These are phyloP conservation scores for Paecilomyces variotii DNA, from an alignment of 2,329 filamentous ascomycete genomes.

Conservation along the genomic window DNA sequence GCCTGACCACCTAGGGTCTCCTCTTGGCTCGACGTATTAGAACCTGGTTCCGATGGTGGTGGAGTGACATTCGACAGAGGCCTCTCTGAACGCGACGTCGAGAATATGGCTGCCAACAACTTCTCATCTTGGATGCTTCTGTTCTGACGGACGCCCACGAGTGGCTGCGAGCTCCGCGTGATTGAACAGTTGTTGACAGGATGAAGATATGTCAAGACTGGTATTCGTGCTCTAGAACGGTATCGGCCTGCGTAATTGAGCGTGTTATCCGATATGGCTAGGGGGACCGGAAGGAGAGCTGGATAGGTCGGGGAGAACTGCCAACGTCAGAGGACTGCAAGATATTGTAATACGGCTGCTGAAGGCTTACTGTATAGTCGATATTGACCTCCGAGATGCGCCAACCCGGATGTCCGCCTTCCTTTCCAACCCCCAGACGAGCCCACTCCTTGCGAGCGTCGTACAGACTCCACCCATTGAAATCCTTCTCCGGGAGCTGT, in stretches of 20 bases:
- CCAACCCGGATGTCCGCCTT: conserved; percentile 74
- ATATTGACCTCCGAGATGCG: conserved; percentile 82
- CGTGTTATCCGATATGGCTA: conserved; percentile 89
- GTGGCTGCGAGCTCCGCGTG: conserved; percentile 85
- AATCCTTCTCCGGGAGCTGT: conserved; percentile 60
- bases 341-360: conserved; percentile 1
- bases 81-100: conserved; percentile 51
- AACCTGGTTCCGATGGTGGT: conserved; percentile 34
- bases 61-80: conserved; percentile 33
- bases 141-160: conserved; percentile 77
- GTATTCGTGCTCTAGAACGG: conserved; percentile 81
- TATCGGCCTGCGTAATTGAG: conserved; percentile 88
- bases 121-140: conserved; percentile 94
- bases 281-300: conserved; percentile 72
- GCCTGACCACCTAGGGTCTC: conserved; percentile 36
- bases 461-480: conserved; percentile 79
- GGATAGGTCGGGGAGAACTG: conserved; percentile 90
- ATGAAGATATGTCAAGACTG: conserved; percentile 87
- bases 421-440: conserved; percentile 77
- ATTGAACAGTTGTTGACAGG: conserved; percentile 95
- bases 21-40: conserved; percentile 43
- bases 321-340: conserved; percentile 14
- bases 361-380: conserved; percentile 58
- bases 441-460: conserved; percentile 78
- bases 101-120: conserved; percentile 85